These are phyloP conservation scores for Leucoagaricus sp. DNA, from an alignment of 1,284 basidiomycete species.

Conservation along the genomic window DNA sequence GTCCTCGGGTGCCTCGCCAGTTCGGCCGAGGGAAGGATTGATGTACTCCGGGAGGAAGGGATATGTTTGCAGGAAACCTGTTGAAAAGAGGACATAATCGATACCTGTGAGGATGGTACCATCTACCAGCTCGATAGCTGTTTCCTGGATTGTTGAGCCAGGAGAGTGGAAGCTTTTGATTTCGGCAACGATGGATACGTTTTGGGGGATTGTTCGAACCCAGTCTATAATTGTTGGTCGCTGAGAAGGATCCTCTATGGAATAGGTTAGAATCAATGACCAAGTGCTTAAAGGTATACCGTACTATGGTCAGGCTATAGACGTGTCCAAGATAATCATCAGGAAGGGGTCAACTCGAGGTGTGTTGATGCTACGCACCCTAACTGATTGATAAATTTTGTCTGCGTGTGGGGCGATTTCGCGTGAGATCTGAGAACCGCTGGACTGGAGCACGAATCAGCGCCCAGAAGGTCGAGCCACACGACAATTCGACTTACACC, in stretches of 20 bases:
- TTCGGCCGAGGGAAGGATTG: constrained; percentile 28
- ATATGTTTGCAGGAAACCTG: constrained; percentile 48
- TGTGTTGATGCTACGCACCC: no score
- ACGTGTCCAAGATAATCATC: not conserved
- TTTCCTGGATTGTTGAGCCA: constrained; percentile 26
- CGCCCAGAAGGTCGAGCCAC: not conserved
- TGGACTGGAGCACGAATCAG: constrained; percentile 29
- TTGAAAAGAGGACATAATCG: constrained; percentile 43
- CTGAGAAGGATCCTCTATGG: not conserved
- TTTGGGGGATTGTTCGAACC: constrained; percentile 27
- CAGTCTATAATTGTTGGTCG: constrained; percentile 7
- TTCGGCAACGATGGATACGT: constrained; percentile 28
- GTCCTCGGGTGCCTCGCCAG: constrained; percentile 21
- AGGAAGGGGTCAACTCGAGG: not conserved
- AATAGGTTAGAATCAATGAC: not conserved
- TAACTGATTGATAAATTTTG: constrained; percentile 37
- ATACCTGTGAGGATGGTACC: constrained; percentile 41
- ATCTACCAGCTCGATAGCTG: constrained; percentile 39
- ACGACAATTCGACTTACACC: constrained; percentile 27
- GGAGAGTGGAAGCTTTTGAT: constrained; percentile 25
- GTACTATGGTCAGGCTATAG: not conserved
- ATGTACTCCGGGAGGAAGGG: constrained; percentile 49
- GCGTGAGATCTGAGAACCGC: constrained; percentile 43
- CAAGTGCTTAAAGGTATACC: not conserved
- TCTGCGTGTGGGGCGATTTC: constrained; percentile 35